phyloP scores from a whole-genome alignment of 495 filamentous ascomycete genomes.

The Penicillium odoratum region DNA sequence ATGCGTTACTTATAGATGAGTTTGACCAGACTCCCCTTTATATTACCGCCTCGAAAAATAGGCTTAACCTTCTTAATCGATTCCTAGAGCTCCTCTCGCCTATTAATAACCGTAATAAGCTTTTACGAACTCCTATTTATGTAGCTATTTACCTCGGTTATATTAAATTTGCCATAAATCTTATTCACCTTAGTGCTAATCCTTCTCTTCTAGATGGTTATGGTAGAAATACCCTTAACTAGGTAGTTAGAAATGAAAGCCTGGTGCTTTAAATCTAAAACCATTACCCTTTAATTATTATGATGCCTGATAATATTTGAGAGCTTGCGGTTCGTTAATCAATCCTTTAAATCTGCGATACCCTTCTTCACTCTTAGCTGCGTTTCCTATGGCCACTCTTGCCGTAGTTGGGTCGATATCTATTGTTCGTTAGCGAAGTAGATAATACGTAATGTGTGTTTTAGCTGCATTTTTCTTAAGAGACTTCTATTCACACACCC shows the following conservation, averaged over 20 bases:
- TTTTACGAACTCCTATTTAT: constrained; percentile 10
- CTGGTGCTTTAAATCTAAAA: constrained; percentile 6
- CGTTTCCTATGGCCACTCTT: constrained; percentile 1
- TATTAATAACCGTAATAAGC: constrained; percentile 2
- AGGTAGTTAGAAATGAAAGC: constrained; percentile 1
- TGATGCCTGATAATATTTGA: constrained; percentile 6
- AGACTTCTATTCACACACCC: not conserved
- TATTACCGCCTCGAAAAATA: constrained; percentile 8
- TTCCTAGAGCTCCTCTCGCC: not conserved
- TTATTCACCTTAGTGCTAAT: constrained; percentile 9
- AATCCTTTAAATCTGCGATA: constrained; percentile 3
- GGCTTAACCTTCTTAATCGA: not conserved
- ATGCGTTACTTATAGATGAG: constrained; percentile 7
- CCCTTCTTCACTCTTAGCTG: not conserved
- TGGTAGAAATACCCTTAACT: constrained; percentile 13
- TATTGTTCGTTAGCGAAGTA: constrained; percentile 8
- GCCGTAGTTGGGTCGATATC: constrained; percentile 12
- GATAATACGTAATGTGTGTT: constrained; percentile 10
- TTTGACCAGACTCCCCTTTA: constrained; percentile 10
- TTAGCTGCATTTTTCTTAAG: constrained; percentile 4
- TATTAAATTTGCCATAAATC: constrained; percentile 1
- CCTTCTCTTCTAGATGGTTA: constrained; percentile 13
- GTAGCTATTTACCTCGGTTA: constrained; percentile 7
- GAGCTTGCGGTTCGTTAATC: constrained; percentile 9
- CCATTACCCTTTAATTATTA: constrained; percentile 3